Conservation (phyloP, 2,329 filamentous ascomycete genomes). For the Furcasterigmium furcatum region DNA sequence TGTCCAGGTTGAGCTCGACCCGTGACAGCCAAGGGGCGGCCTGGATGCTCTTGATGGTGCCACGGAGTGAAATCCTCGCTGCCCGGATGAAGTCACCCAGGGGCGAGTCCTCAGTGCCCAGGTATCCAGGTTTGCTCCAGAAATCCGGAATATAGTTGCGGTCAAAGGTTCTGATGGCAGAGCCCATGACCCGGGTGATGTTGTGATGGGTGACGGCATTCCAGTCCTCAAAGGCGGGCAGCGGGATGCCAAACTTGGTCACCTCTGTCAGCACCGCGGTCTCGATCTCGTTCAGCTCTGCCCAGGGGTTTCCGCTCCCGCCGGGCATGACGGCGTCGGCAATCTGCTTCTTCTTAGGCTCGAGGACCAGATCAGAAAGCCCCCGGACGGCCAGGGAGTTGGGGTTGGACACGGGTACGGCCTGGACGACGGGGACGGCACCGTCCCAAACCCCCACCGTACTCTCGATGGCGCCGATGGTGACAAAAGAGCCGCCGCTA, state of each 20-base stretch:
- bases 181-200: neutral
- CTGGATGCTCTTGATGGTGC: neutral
- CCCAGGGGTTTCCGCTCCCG: conserved; percentile 6
- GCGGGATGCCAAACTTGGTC: conserved; percentile 5
- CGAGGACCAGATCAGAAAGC: conserved; percentile 6
- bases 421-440: conserved; percentile 14
- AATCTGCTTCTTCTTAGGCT: conserved; percentile 3
- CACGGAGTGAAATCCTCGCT: neutral
- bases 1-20: neutral
- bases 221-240: conserved; percentile 10
- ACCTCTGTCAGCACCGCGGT: conserved; percentile 4
- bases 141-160: conserved; percentile 13
- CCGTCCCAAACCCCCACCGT: conserved; percentile 17
- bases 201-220: neutral
- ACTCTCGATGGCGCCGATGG: conserved; percentile 15
- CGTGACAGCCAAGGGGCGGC: neutral
- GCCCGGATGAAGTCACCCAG: conserved; percentile 9
- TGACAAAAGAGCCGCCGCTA: conserved; percentile 16
- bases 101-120: conserved; percentile 8
- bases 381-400: conserved; percentile 11
- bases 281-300: conserved; percentile 1
- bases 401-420: conserved; percentile 13
- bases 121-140: conserved; percentile 12
- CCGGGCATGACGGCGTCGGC: conserved; percentile 7
- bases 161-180: conserved; percentile 4